Percentiles rank a stretch among this genome's conserved stretches.
Evolutionary conservation across 2,329 filamentous ascomycete species (phyloP).

Genomic region (Trichoderma hamatum): DNA sequence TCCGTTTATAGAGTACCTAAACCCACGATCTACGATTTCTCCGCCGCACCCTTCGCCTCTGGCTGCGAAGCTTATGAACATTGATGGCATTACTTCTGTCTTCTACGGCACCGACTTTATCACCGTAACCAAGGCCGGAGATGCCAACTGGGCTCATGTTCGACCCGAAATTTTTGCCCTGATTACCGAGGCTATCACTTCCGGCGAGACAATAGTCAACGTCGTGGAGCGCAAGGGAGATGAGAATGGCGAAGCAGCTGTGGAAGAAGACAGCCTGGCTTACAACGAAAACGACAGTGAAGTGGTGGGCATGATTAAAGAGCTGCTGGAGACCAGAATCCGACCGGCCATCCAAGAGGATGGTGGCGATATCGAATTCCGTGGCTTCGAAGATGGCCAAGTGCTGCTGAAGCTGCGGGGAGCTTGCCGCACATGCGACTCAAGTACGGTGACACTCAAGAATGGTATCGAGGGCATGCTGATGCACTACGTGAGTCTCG

Average conservation of each 20-base stretch:
- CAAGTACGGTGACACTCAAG: constrained; percentile 93
- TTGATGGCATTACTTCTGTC: constrained; percentile 91
- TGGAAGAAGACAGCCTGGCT: constrained; percentile 68
- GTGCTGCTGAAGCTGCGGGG: constrained; percentile 88
- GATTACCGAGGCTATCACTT: constrained; percentile 89
- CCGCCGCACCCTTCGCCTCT: constrained; percentile 90
- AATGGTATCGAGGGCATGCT: constrained; percentile 99
- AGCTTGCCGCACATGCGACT: constrained; percentile 94
- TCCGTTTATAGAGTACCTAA: constrained; percentile 89
- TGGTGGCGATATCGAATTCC: constrained; percentile 94
- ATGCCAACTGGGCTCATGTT: constrained; percentile 91
- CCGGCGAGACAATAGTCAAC: constrained; percentile 79
- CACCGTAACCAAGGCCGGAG: constrained; percentile 87
- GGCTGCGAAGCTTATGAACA: constrained; percentile 85
- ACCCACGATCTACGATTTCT: constrained; percentile 82
- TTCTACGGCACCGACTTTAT: constrained; percentile 97
- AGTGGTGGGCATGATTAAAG: constrained; percentile 98
- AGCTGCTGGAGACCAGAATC: constrained; percentile 92
- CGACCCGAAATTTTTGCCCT: constrained; percentile 94
- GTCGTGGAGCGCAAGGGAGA: constrained; percentile 64
- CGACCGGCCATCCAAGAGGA: constrained; percentile 96
- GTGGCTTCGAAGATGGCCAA: constrained; percentile 80
- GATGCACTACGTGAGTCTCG: constrained; percentile 81
- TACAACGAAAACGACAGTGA: constrained; percentile 93
- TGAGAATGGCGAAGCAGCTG: constrained; percentile 42